Base-by-base conservation (phyloP, 352 stramenopile species). In the Globisporangium nagaii region DNA sequence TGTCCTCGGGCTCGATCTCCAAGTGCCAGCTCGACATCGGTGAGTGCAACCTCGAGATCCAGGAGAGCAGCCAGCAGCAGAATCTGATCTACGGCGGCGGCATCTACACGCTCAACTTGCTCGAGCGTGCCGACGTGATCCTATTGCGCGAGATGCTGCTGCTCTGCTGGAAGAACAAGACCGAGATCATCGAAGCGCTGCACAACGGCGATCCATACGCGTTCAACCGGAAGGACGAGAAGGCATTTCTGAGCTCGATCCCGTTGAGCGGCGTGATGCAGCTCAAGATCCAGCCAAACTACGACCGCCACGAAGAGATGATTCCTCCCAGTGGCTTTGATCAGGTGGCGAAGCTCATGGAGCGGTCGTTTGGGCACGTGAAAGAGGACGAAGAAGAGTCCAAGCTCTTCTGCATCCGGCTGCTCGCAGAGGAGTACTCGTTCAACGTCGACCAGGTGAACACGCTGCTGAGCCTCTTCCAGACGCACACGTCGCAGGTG, bases 1-100 rank as follows among this genome's bases (percentile, higher is more conserved):
- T 87, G 9, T 65, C 75, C 1, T 77, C 64, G 7, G 71, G 73
- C 0, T 65, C 72, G 4, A 73, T 84, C 20, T 58, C 65, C 0
- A 75, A 70, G 36, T 87, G 82, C 39, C 68, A 86, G 50, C 61
- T 88, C 15, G 69, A 88, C 25, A 78, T 89, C 27, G 69, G 75
- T 7, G 63, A 84, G 41, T 86, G 76, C 56, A 88, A 87, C 68
- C 54, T 88, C 41, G 77, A 85, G 27, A 75, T 88, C 31, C 60
- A 77, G 12, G 75, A 85, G 24, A 55, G 60, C n/a, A 72, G 50
- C 19, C 58, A 76, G 37, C 58, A 76, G 37, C 71, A 84, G 35
- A 62, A 65, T 3, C 52, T 66, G 12, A 71, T 85, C 19, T 83
- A 84, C 39, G 62, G 68, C 0, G 71, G 73, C 10, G 72, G 74